Evolutionary conservation across 306 rosid species (phyloP), one percentile per base, ranked within the genome.

Genomic region (Amphicarpaea edgeworthii): DNA sequence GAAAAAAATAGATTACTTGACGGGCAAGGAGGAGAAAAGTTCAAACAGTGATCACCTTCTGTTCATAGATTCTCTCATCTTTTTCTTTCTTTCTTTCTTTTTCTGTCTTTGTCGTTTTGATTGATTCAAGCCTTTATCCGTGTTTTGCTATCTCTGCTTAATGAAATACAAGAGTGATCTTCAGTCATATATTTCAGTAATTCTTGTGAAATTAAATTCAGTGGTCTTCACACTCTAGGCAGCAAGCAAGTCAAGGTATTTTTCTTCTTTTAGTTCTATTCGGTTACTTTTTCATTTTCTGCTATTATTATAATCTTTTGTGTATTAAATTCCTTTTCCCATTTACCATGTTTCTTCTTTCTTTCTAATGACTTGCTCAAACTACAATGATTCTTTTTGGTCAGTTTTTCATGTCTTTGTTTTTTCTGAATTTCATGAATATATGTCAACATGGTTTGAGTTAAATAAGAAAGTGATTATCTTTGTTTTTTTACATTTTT

Each of bases 271-370:
- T 30, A 30, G 37, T 30, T 30, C 37, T 4, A 4, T 30, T 30
- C 5, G 37, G 6, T 30, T 30, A 30, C 37, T 4, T 30, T 30
- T 30, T 30, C 37, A 2, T 30, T 3, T 30, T 30, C 37, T 30
- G 37, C 37, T 30, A 5, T 30, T 3, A 19, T 58, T 12, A 28
- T 45, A 1, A 15, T n/a, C n/a, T 41, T 59, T 59, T 60, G 15
- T 45, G 9, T 12, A 51, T 9, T 60, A 26, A 16, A 16, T 21
- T 24, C 6, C n/a, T 12, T 50, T 74, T 32, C 1, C 4, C 49
- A 61, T 74, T 28, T 58, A 19, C 5, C 28, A 58, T 28, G 68
- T 58, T 26, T 26, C 54, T 57, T n/a, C 68, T 41, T 72, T 7
- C 3, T 57, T 24, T 26, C 41, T 70, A 70, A 10, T 32, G 10